Conservation (phyloP, 2,329 filamentous ascomycete genomes). For the Aspergillus fischeri region DNA sequence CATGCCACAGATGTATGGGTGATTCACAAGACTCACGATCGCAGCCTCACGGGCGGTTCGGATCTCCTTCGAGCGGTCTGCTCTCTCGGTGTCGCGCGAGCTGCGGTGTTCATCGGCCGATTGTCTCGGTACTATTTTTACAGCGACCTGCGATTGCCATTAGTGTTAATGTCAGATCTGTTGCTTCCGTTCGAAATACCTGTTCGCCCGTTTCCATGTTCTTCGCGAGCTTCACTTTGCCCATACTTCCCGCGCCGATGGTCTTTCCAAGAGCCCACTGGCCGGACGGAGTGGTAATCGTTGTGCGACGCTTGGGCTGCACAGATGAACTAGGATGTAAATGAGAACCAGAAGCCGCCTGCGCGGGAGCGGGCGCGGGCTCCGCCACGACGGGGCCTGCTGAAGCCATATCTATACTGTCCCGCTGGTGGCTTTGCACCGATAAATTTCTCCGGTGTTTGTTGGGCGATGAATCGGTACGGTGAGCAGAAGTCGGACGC, state of each 20-base stretch:
- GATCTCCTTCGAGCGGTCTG: slow-evolving; percentile 94
- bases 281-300: slow-evolving; percentile 83
- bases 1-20: slow-evolving; percentile 94
- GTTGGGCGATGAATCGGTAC: slow-evolving; percentile 52
- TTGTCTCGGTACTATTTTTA: slow-evolving; percentile 93
- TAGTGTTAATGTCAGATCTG: neutral
- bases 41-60: slow-evolving; percentile 91
- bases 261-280: slow-evolving; percentile 96
- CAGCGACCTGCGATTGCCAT: slow-evolving; percentile 64
- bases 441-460: slow-evolving; percentile 39
- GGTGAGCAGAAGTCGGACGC: slow-evolving; percentile 41
- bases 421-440: slow-evolving; percentile 38
- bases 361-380: slow-evolving; percentile 50
- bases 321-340: slow-evolving; percentile 29
- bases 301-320: slow-evolving; percentile 61
- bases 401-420: slow-evolving; percentile 43
- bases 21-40: slow-evolving; percentile 89
- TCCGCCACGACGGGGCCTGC: slow-evolving; percentile 51
- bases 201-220: slow-evolving; percentile 88
- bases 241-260: slow-evolving; percentile 96
- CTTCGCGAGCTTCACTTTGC: slow-evolving; percentile 93
- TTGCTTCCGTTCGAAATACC: slow-evolving; percentile 48
- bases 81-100: slow-evolving; percentile 73
- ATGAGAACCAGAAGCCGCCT: slow-evolving; percentile 37
- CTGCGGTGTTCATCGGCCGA: slow-evolving; percentile 78